Base-by-base conservation (phyloP, 805 yeast species). In the Wilhelminamyces savonicus region DNA sequence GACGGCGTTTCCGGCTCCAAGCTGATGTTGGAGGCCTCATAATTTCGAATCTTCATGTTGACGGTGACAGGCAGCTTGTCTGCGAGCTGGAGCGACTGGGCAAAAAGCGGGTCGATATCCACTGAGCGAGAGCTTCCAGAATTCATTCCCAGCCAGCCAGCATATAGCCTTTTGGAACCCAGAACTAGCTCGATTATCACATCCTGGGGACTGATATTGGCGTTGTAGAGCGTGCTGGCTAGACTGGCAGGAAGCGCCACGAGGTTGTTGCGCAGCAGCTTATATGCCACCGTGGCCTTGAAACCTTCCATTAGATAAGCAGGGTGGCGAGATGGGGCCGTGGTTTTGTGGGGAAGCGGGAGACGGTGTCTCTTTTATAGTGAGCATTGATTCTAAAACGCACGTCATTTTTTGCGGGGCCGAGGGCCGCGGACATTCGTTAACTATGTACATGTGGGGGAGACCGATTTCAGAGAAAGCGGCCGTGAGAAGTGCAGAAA, bases 1-100 rank as follows among this genome's bases (percentile, higher is more conserved):
- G 80, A 69, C 2, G 78, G 54, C 0, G 84, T 68, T 13, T 71
- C 56, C 0, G 97, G 97, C 45, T 84, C 95, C 25, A 90, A 66
- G 44, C 74, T 77, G 3, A 88, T 77, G 3, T 76, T 73, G 5
- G 66, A 60, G 1, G 86, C 75, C 23, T 56, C 66, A n/a, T 69
- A 73, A 31, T 52, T 54, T 22, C 71, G 62, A 10, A 74, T 60
- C 32, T 71, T 67, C 30, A 80, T 48, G 21, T 57, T 62, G 23
- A 82, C 36, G 2, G 58, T 51, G 13, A 57, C 45, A 4, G 40
- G 49, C 7, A 64, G 50, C 16, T 56, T 54, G 21, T 76, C 79
- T 3, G 43, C 31, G 4, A 84, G 44, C 0, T 62, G 65, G 18
- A 78, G 46, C 1, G 69, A 43, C 22, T 54, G 59, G 0, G 87